These are phyloP conservation scores for Golubevia pallescens DNA, from an alignment of 1,284 basidiomycete genomes.

Conservation along the genomic window DNA sequence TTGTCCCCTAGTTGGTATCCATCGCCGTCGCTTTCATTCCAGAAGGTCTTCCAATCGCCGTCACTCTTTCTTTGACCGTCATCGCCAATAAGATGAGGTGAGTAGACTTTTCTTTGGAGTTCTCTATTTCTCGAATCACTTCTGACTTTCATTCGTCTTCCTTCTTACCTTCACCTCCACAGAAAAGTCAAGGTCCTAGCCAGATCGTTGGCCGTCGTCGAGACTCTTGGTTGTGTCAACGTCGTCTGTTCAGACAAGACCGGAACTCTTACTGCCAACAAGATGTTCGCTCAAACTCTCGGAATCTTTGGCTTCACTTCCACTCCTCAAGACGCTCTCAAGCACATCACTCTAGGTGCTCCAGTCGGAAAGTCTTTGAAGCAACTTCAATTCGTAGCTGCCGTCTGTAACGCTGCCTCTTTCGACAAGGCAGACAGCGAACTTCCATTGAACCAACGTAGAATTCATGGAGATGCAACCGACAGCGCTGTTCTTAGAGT, in stretches of 20 bases:
- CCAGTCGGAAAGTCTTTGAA: conserved; percentile 12
- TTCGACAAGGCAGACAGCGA: conserved; percentile 31
- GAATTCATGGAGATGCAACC: conserved; percentile 45
- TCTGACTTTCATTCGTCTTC: too few relatives aligned
- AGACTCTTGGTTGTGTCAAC: conserved; percentile 49
- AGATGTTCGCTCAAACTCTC: conserved; percentile 20
- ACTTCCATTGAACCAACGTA: conserved; percentile 18
- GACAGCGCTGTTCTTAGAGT: conserved; percentile 38
- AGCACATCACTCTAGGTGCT: conserved; percentile 21
- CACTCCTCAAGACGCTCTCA: conserved; percentile 19
- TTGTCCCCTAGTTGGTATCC: conserved; percentile 6
- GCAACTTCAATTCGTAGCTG: conserved; percentile 16
- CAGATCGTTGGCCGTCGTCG: conserved; percentile 9
- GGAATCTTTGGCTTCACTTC: conserved; percentile 35
- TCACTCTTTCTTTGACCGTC: conserved; percentile 44
- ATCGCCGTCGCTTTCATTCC: conserved; percentile 53
- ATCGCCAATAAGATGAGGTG: conserved; percentile 42
- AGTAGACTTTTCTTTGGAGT: conserved; percentile 20
- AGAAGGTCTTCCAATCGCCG: conserved; percentile 50
- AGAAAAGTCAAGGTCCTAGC: too few relatives aligned
- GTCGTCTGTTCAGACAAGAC: conserved; percentile 57
- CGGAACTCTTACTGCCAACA: conserved; percentile 47
- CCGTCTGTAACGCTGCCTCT: conserved; percentile 47
- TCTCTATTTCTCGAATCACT: conserved; percentile 35
- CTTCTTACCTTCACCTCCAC: too few relatives aligned